Conservation (phyloP, 78 protist species). For the Diacronema lutheri region DNA sequence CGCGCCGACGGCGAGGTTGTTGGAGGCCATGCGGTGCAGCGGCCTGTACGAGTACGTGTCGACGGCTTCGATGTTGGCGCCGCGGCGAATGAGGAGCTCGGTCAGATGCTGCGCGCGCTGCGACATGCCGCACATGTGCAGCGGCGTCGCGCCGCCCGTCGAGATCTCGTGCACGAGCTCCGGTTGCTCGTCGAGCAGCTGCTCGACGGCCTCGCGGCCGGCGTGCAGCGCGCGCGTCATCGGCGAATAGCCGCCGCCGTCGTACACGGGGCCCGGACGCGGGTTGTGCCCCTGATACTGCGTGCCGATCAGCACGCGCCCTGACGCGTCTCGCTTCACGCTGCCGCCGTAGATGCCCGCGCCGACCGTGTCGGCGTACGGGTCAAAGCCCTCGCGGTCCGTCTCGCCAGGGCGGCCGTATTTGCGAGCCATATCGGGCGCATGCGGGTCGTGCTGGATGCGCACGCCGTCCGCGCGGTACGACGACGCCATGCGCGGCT, state of each 20-base stretch:
- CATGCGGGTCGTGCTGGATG: constrained; percentile 17
- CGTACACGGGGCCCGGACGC: constrained; percentile 18
- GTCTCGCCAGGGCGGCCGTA: constrained; percentile 7
- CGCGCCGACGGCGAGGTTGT: constrained; percentile 37
- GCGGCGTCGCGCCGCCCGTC: constrained; percentile 41
- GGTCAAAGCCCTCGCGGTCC: constrained; percentile 40
- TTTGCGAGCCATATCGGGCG: not conserved
- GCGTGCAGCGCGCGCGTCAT: constrained; percentile 15
- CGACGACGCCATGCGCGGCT: too few species aligned
- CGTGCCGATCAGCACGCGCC: not conserved
- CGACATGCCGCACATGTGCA: constrained; percentile 40
- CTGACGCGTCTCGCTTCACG: constrained; percentile 15
- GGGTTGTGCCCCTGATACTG: constrained; percentile 43
- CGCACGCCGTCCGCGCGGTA: constrained; percentile 27
- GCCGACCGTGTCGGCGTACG: constrained; percentile 29
- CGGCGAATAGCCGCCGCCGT: constrained; percentile 28
- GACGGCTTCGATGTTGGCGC: constrained; percentile 38
- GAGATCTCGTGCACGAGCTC: constrained; percentile 37
- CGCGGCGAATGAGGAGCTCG: not conserved
- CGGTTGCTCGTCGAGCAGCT: not conserved
- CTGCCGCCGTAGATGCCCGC: constrained; percentile 28
- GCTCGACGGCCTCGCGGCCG: constrained; percentile 2
- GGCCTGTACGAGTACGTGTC: constrained; percentile 28
- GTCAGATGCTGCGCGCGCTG: constrained; percentile 10
- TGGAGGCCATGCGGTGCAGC: constrained; percentile 45